Base-by-base conservation (phyloP, 139 green algal genomes). In the Mesotaenium endlicherianum region DNA sequence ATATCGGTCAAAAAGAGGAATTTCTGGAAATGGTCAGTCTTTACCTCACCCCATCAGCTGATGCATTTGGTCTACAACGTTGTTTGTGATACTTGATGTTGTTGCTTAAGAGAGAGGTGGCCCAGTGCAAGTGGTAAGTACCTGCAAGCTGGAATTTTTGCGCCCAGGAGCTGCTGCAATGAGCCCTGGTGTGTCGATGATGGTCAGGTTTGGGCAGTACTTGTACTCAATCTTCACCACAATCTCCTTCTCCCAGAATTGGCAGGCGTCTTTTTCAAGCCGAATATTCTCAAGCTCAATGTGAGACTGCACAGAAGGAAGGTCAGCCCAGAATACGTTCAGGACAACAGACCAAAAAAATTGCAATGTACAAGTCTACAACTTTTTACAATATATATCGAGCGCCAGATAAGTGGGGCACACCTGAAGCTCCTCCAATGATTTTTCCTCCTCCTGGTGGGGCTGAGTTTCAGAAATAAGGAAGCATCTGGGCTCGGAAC, bases 131-230 rank as follows among this genome's bases (percentile, higher is more conserved):
- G n/a, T n/a, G n/a, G n/a, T n/a, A n/a, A n/a, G n/a, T 6, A 31
- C 26, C 59, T 83, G 79, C 41, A 85, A 14, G 17, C 8, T 14
- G 16, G 47, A 26, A 34, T 86, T 77, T 3, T 94, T 94, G 34
- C 70, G 43, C 0, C 95, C 95, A 1, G 95, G 95, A 0, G 95
- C 94, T 0, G 95, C 94, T 2, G 91, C 92, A 83, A 98, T 98
- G n/a, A 98, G 90, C 53, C 94, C 95, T 20, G 95, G 95, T 0
- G 95, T 98, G 84, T 98, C 95, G 72, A 98, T 98, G 90, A 98
- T 98, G 55, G 94, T 97, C 5, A 98, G 90, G 90, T 98, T 98
- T 41, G 95, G 95, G 84, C 94, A 97, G 91, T 93, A 97, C 83
- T 95, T 96, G 89, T 96, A 96, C 85, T 98, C 93, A 64, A 98